phyloP scores from a whole-genome alignment of 148 eudicot species.

The Hydrangea macrophylla region DNA sequence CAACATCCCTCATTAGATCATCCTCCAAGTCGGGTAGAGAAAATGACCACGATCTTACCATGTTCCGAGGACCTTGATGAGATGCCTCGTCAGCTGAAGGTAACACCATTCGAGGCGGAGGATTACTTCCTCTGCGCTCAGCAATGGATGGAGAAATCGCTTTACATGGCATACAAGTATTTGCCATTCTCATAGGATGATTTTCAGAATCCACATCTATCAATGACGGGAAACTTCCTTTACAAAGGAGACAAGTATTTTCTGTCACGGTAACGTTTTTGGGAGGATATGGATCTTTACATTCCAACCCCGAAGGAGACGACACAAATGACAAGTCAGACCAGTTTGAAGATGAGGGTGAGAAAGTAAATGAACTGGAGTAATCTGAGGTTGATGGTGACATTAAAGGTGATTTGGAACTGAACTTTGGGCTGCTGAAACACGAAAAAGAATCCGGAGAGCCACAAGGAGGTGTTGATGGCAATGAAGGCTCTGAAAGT shows the following conservation, averaged over 20 bases:
- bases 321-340: constrained; percentile 74
- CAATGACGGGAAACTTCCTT: too few species aligned
- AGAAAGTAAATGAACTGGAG: constrained; percentile 71
- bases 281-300: too few species aligned
- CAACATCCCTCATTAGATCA: constrained; percentile 27
- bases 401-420: constrained; percentile 52
- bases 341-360: constrained; percentile 87
- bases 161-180: constrained; percentile 28
- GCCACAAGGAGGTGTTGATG: constrained; percentile 41
- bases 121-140: constrained; percentile 58
- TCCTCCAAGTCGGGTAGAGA: constrained; percentile 48
- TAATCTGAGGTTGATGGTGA: constrained; percentile 79
- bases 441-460: constrained; percentile 64
- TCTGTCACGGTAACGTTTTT: too few species aligned
- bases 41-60: constrained; percentile 62
- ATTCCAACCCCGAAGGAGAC: too few species aligned
- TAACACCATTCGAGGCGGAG: constrained; percentile 43
- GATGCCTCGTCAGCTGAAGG: constrained; percentile 36
- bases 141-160: constrained; percentile 49
- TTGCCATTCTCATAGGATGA: too few species aligned
- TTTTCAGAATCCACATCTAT: too few species aligned
- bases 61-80: constrained; percentile 33
- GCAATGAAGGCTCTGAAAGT: constrained; percentile 23
- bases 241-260: too few species aligned
- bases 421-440: constrained; percentile 36